Conservation (phyloP, 208 protist species). For the Crithidia thermophila region DNA sequence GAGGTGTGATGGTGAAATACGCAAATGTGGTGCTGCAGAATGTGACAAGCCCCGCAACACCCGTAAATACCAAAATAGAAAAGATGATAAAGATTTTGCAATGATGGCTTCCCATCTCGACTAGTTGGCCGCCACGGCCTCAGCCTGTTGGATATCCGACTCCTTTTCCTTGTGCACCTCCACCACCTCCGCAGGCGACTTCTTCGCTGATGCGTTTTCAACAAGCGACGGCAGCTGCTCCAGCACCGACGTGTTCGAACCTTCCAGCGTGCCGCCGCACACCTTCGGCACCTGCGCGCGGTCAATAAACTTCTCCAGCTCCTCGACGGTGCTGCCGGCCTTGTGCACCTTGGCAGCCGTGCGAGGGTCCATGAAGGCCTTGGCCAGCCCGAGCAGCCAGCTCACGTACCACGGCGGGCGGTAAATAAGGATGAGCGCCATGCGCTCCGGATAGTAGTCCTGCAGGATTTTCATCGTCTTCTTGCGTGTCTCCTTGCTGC, state of each 20-base stretch:
- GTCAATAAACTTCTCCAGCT: conserved; percentile 48
- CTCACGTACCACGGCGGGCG: conserved; percentile 66
- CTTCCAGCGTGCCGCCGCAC: conserved; percentile 38
- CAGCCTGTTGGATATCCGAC: not conserved
- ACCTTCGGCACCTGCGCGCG: conserved; percentile 36
- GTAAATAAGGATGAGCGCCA: conserved; percentile 55
- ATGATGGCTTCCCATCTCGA: no score
- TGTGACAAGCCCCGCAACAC: no score
- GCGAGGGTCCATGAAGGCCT: conserved; percentile 59
- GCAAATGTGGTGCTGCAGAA: no score
- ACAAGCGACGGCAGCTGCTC: conserved; percentile 16
- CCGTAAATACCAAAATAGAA: no score
- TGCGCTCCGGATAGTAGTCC: conserved; percentile 75
- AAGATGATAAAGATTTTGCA: no score
- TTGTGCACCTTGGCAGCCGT: conserved; percentile 48
- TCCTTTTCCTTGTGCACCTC: not conserved
- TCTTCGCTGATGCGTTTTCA: not conserved
- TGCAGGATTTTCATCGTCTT: conserved; percentile 65
- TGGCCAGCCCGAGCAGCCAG: conserved; percentile 36
- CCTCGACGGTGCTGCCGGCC: conserved; percentile 36
- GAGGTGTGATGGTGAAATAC: no score
- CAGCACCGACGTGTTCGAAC: conserved; percentile 1
- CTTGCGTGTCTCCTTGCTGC: conserved; percentile 47
- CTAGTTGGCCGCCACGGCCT: no score
- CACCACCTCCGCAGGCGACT: not conserved